Conservation (phyloP, 352 stramenopile genomes). For the Phytopythium vexans region DNA sequence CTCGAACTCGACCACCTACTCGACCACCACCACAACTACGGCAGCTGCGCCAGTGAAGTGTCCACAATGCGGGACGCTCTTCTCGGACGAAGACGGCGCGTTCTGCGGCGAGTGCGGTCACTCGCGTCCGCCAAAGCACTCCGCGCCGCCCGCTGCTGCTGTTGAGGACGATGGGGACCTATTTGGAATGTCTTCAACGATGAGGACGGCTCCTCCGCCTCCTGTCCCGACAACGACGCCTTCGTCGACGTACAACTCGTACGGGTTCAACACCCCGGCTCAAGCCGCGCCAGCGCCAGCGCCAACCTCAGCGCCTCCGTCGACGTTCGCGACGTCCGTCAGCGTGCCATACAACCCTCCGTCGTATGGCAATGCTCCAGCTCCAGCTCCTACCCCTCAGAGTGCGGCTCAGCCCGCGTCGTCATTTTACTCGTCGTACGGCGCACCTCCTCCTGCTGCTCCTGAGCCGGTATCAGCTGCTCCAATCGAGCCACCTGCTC, state of each 20-base stretch:
- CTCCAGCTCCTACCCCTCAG: slow-evolving; percentile 1
- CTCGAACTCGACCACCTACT: slow-evolving; percentile 3
- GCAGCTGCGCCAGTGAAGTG: slow-evolving; percentile 19
- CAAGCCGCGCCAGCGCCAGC: neutral
- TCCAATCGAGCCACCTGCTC: slow-evolving; percentile 36
- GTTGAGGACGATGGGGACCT: slow-evolving; percentile 51
- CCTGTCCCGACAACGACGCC: neutral
- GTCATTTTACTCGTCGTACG: slow-evolving; percentile 10
- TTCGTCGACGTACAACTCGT: slow-evolving; percentile 4
- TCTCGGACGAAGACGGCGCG: slow-evolving; percentile 42
- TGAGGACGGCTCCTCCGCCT: slow-evolving; percentile 13
- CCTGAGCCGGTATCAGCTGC: slow-evolving; percentile 14
- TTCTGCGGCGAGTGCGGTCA: slow-evolving; percentile 81
- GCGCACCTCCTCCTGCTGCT: slow-evolving; percentile 11
- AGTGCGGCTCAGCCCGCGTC: neutral
- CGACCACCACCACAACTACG: slow-evolving; percentile 13
- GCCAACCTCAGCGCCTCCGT: slow-evolving; percentile 4
- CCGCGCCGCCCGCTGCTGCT: neutral
- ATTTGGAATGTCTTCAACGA: slow-evolving; percentile 42
- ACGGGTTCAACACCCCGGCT: slow-evolving; percentile 6
- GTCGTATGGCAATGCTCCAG: slow-evolving; percentile 8
- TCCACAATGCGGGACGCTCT: slow-evolving; percentile 44
- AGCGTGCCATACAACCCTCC: slow-evolving; percentile 26
- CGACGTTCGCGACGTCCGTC: slow-evolving; percentile 12
- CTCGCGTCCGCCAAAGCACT: slow-evolving; percentile 21